These are phyloP conservation scores for Dorcoceras hygrometricum DNA, from an alignment of 257 asterid species.

Conservation along the genomic window DNA sequence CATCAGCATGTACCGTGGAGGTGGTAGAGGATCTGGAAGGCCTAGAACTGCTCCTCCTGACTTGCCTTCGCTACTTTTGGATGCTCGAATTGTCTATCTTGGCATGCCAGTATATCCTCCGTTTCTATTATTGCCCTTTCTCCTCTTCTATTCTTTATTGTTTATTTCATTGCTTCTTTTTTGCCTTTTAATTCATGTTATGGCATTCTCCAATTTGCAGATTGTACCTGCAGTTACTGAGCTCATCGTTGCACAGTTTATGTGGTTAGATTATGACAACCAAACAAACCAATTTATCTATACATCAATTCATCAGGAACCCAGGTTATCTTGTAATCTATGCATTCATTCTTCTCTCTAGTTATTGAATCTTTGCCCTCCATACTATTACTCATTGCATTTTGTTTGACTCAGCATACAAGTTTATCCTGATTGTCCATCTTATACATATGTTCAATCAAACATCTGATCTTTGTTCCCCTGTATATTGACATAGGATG, in stretches of 20 bases:
- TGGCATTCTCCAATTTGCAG: constrained; percentile 37
- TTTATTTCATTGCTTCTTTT: constrained; percentile 1
- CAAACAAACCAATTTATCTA: constrained; percentile 74
- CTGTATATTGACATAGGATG: constrained; percentile 47
- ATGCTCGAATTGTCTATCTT: constrained; percentile 85
- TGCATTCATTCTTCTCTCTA: not conserved
- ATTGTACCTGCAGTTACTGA: constrained; percentile 88
- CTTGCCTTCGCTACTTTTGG: constrained; percentile 88
- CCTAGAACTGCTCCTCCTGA: constrained; percentile 88
- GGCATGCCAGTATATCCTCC: constrained; percentile 83
- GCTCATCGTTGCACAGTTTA: constrained; percentile 81
- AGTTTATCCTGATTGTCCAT: too few species aligned
- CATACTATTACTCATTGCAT: not conserved
- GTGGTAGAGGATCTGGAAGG: constrained; percentile 67
- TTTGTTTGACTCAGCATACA: not conserved
- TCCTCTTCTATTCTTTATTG: not conserved
- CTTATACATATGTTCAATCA: not conserved
- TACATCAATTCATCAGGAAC: constrained; percentile 92
- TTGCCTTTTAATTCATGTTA: not conserved
- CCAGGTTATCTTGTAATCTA: constrained; percentile 48
- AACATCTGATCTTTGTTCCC: constrained; percentile 6
- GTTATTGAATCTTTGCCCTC: not conserved
- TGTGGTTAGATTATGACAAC: constrained; percentile 83
- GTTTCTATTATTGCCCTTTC: constrained; percentile 19
- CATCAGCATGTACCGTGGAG: constrained; percentile 75